Evolutionary conservation across 768 basidiomycete species (phyloP).

Genomic region (Clavulina sp.): DNA sequence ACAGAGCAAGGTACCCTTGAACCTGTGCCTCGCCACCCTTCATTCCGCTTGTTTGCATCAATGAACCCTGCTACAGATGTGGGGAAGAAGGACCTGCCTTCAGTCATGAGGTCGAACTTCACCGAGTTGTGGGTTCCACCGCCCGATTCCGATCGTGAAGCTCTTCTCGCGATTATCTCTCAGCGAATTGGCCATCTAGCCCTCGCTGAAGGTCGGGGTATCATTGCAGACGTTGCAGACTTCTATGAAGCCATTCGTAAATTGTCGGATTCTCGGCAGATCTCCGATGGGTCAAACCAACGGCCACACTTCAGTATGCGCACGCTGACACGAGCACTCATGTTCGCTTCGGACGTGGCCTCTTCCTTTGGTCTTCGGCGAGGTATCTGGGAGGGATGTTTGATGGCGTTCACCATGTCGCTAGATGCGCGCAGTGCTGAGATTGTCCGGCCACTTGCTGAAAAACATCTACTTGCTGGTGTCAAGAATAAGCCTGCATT

Average conservation of each 20-base stretch:
- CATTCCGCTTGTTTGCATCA: conserved; percentile 93
- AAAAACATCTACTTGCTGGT: conserved; percentile 58
- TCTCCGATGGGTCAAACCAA: conserved; percentile 87
- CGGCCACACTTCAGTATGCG: conserved; percentile 96
- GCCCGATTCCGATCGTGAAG: conserved; percentile 83
- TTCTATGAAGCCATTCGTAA: conserved; percentile 72
- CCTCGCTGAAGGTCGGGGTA: conserved; percentile 69
- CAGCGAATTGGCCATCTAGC: conserved; percentile 79
- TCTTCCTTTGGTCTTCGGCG: conserved; percentile 62
- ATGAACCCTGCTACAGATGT: conserved; percentile 99
- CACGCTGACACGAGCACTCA: conserved; percentile 77
- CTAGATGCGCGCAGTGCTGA: conserved; percentile 57
- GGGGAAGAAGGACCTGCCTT: conserved; percentile 92
- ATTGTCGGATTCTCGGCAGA: conserved; percentile 49
- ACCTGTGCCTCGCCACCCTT: conserved; percentile 76
- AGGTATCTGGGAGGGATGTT: conserved; percentile 85
- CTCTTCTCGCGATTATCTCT: conserved; percentile 65
- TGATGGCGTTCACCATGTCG: conserved; percentile 97
- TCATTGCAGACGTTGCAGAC: conserved; percentile 81
- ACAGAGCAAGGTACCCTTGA: conserved; percentile 87
- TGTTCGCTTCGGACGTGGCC: conserved; percentile 73
- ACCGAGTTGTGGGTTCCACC: conserved; percentile 93
- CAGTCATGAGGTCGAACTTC: conserved; percentile 77
- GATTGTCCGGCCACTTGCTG: conserved; percentile 47
- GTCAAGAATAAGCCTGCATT: conserved; percentile 67